Percentiles rank a stretch among this genome's conserved stretches.
These are phyloP conservation scores for Xylariaceae sp. DNA, from an alignment of 2,329 filamentous ascomycete genomes.

Conservation along the genomic window DNA sequence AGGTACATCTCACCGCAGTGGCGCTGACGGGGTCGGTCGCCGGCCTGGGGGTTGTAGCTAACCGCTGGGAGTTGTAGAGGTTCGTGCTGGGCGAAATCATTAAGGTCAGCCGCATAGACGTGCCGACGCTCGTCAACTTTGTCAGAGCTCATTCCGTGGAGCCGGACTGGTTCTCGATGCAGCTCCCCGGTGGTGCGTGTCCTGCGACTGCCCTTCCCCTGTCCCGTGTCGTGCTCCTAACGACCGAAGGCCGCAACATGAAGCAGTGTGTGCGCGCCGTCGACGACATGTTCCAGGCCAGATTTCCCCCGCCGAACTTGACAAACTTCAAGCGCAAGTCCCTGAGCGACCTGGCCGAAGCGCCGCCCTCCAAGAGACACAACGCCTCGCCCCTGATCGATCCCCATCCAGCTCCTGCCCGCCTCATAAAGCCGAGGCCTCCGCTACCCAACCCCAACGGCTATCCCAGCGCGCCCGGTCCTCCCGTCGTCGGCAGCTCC, in stretches of 20 bases:
- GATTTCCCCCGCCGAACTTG: conserved; percentile 24
- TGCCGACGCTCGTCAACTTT: conserved; percentile 38
- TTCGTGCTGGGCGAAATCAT: conserved; percentile 52
- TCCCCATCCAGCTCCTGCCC: conserved; percentile 16
- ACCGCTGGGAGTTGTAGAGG: conserved; percentile 31
- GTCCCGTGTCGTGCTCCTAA: conserved; percentile 14
- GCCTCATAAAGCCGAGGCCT: conserved; percentile 25
- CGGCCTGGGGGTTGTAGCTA: neutral
- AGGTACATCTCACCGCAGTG: conserved; percentile 32
- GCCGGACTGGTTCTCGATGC: conserved; percentile 41
- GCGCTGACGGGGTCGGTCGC: conserved; percentile 2
- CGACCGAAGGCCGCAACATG: conserved; percentile 36
- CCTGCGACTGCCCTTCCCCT: conserved; percentile 7
- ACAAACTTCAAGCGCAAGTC: conserved; percentile 29
- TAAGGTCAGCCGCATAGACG: conserved; percentile 45
- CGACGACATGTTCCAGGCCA: conserved; percentile 29
- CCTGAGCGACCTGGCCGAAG: conserved; percentile 26
- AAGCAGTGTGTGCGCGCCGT: conserved; percentile 36
- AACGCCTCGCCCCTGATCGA: conserved; percentile 21
- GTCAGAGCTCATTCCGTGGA: conserved; percentile 33
- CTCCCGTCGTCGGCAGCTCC: conserved; percentile 6
- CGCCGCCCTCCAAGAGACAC: conserved; percentile 26
- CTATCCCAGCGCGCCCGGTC: conserved; percentile 13
- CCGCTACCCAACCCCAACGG: conserved; percentile 20
- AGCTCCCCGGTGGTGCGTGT: conserved; percentile 37